Conservation (phyloP, 768 basidiomycete species). For the Mycena vulgaris region DNA sequence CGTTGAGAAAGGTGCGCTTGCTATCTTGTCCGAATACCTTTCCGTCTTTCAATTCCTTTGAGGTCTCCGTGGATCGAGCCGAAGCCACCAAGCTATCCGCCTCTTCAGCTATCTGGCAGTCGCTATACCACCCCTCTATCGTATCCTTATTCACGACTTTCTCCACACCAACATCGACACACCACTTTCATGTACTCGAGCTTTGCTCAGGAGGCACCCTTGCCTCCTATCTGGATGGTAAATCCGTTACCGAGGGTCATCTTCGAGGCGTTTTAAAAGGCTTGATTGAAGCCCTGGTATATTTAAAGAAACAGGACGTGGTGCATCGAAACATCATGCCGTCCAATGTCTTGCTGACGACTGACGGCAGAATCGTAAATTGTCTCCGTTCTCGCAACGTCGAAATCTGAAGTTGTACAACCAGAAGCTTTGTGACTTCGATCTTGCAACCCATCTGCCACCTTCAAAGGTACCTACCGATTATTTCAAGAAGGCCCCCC, state of each 20-base stretch:
- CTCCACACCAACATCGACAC: slow-evolving; percentile 45
- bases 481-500: slow-evolving; percentile 40
- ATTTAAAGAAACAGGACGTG: slow-evolving; percentile 59
- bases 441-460: slow-evolving; percentile 50
- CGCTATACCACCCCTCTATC: slow-evolving; percentile 66
- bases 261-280: slow-evolving; percentile 56
- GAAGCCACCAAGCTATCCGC: slow-evolving; percentile 21
- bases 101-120: slow-evolving; percentile 53
- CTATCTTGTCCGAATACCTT: too few relatives aligned
- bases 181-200: slow-evolving; percentile 60
- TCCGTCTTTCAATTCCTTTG: slow-evolving; percentile 4
- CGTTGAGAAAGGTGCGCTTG: slow-evolving; percentile 58
- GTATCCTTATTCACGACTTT: slow-evolving; percentile 63
- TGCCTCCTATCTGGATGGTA: slow-evolving; percentile 45
- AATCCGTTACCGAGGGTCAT: slow-evolving; percentile 51
- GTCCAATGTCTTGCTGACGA: slow-evolving; percentile 56
- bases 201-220: slow-evolving; percentile 61
- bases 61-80: slow-evolving; percentile 12
- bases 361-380: slow-evolving; percentile 58
- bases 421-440: slow-evolving; percentile 65
- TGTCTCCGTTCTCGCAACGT: neutral
- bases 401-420: neutral
- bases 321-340: slow-evolving; percentile 62
- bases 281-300: slow-evolving; percentile 59
- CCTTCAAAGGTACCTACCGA: slow-evolving; percentile 40